phyloP scores from a whole-genome alignment of 192 early-diverging fungal species.

The Spizellomyces punctatus region DNA sequence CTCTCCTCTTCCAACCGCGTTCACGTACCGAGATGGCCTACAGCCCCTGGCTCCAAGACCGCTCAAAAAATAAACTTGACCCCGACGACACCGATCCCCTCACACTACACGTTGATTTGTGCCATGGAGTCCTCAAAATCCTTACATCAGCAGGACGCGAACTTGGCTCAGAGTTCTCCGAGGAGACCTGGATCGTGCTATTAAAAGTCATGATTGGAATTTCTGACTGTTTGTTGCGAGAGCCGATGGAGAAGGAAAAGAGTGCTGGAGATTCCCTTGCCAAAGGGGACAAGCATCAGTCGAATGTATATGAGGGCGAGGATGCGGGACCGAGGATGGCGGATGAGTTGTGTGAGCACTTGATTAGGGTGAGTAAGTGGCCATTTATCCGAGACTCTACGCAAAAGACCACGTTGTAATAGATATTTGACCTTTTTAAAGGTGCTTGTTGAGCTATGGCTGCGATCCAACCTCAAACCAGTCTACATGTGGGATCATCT shows the following conservation, averaged over 20 bases:
- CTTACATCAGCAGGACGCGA: constrained; percentile 65
- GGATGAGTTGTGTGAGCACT: constrained; percentile 74
- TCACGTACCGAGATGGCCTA: constrained; percentile 1
- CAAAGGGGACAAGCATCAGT: constrained; percentile 5
- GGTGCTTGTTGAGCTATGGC: constrained; percentile 78
- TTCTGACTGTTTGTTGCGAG: constrained; percentile 69
- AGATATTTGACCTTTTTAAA: constrained; percentile 15
- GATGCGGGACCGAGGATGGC: constrained; percentile 60
- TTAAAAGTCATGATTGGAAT: constrained; percentile 81
- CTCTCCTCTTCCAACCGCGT: constrained; percentile 70
- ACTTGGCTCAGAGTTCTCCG: constrained; percentile 58
- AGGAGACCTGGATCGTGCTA: constrained; percentile 79
- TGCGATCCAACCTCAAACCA: constrained; percentile 64
- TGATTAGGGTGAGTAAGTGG: constrained; percentile 63
- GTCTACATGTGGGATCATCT: constrained; percentile 82
- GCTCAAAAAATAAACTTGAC: constrained; percentile 14
- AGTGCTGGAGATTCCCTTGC: background rate
- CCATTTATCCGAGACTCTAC: no score
- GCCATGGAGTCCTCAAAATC: constrained; percentile 68
- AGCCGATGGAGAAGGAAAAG: constrained; percentile 42
- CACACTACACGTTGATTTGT: constrained; percentile 67
- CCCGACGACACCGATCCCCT: constrained; percentile 18
- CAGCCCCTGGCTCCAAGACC: constrained; percentile 17
- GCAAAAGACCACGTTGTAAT: background rate
- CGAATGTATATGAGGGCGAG: constrained; percentile 10